These are phyloP conservation scores for Solanum arcanum DNA, from an alignment of 257 asterid genomes.

Conservation along the genomic window DNA sequence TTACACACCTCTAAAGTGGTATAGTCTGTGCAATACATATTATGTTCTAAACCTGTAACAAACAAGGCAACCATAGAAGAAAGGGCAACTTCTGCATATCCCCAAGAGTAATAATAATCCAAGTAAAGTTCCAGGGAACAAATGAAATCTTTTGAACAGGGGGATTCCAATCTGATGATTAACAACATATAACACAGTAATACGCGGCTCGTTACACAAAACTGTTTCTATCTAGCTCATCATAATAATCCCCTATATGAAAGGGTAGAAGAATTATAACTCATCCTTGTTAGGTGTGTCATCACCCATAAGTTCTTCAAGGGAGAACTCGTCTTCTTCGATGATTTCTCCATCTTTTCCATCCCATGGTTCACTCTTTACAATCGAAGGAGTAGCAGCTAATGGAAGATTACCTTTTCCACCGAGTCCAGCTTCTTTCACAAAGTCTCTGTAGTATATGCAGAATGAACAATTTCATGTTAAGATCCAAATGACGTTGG, in stretches of 20 bases:
- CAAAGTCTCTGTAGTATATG: conserved; percentile 55
- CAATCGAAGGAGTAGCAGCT: conserved; percentile 40
- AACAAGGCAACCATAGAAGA: not conserved
- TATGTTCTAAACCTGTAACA: not conserved
- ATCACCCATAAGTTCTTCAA: conserved; percentile 89
- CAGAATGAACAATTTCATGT: not conserved
- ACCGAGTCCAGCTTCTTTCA: conserved; percentile 77
- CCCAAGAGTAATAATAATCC: not conserved
- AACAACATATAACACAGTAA: not conserved
- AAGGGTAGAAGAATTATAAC: conserved; percentile 16
- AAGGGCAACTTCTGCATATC: not conserved
- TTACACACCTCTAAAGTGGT: not conserved
- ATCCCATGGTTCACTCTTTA: conserved; percentile 72
- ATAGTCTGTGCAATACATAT: not conserved
- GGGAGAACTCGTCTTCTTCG: conserved; percentile 94
- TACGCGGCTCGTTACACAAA: not conserved
- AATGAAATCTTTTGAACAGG: not conserved
- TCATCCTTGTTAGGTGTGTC: conserved; percentile 44
- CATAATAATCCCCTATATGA: not conserved
- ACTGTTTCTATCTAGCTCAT: not conserved
- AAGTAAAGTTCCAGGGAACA: not conserved
- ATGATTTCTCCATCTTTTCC: conserved; percentile 82
- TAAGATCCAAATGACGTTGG: not conserved
- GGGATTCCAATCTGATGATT: not conserved
- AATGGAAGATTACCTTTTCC: conserved; percentile 77